Evolutionary conservation across 2,329 filamentous ascomycete genomes (phyloP), one percentile per base, ranked within the genome.

Genomic region (Epichloe baconii): DNA sequence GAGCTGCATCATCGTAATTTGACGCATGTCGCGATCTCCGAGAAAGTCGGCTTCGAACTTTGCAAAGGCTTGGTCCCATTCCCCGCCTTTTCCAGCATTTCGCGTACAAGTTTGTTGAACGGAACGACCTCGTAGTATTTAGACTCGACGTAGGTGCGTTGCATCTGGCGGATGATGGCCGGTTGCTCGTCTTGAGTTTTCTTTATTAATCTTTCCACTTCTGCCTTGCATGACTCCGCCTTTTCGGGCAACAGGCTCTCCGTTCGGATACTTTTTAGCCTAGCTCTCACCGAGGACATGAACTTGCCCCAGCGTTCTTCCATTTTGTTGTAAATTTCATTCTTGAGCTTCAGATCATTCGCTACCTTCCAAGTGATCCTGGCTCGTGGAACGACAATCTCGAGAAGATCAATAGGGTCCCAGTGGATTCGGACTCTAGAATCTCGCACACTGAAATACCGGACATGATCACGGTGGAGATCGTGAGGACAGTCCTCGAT

Each of bases 301-400:
- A 96, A 98, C 21, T 83, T 82, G 56, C 81, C 82, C 70, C 95
- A 83, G 37, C 88, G 82, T 49, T 88, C 83, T 62, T 95, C 87
- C 54, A 85, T 86, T 62, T 83, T 85, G 21, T 74, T 75, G 63
- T 87, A 98, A 35, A 95, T 82, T 23, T 95, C 88, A 59, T 98
- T 98, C 66, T 95, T 95, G 59, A 98, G 77, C 57, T 78, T 85
- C 47, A 98, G 71, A 63, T 98, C 93, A 56, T 94, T 86, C 58
- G 95, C 91, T 26, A 98, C 93, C 66, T 96, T 97, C 91, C 94
- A 98, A 0, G 91, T 96, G 48, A 98, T 86, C 51, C 87, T 81
- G 26, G 89, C 82, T 52, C 90, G 80, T 2, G 93, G 93, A 2
- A 97, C 93, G 49, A 95, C 84, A 53, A 98, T 90, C 65, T 98